Percentiles rank a stretch among this genome's conserved stretches.
Conservation (phyloP, 179 eudicot species). For the Sideroxylon spinosum region DNA sequence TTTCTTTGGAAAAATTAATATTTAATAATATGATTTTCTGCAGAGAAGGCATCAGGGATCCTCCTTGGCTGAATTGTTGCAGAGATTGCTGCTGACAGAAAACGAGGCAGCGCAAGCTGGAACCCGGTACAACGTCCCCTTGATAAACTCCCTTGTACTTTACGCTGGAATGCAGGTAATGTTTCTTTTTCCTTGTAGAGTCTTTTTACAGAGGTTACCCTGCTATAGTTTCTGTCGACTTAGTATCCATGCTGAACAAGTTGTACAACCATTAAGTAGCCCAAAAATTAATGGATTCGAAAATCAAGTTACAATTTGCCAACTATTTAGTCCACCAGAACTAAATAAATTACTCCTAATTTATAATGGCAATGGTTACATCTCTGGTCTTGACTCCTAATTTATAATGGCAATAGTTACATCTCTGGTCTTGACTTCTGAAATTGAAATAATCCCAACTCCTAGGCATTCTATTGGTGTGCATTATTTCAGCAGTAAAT, state of each 20-base stretch:
- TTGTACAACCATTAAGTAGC: not conserved
- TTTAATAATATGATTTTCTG: slow-evolving; percentile 2
- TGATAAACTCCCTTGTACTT: slow-evolving; percentile 87
- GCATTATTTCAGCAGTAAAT: not conserved
- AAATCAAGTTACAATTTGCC: not conserved
- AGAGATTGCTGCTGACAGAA: slow-evolving; percentile 64
- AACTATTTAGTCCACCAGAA: not conserved
- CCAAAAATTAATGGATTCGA: not conserved
- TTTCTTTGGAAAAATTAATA: not conserved
- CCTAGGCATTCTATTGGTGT: not conserved
- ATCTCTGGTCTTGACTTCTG: not conserved
- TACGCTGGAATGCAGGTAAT: slow-evolving; percentile 85
- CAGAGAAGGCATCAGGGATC: slow-evolving; percentile 73
- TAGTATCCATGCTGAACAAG: not conserved
- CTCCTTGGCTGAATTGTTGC: slow-evolving; percentile 68
- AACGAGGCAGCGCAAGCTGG: slow-evolving; percentile 67
- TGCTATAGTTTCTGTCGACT: no score
- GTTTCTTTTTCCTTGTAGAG: slow-evolving; percentile 9
- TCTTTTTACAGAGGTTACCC: no score
- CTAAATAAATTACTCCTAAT: not conserved
- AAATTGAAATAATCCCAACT: not conserved
- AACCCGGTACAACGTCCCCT: slow-evolving; percentile 83
- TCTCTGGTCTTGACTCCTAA: not conserved
- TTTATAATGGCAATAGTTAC: not conserved
- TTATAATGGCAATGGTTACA: no score